phyloP scores from a whole-genome alignment of 805 yeast species.

The Candida cerambycidarum region DNA sequence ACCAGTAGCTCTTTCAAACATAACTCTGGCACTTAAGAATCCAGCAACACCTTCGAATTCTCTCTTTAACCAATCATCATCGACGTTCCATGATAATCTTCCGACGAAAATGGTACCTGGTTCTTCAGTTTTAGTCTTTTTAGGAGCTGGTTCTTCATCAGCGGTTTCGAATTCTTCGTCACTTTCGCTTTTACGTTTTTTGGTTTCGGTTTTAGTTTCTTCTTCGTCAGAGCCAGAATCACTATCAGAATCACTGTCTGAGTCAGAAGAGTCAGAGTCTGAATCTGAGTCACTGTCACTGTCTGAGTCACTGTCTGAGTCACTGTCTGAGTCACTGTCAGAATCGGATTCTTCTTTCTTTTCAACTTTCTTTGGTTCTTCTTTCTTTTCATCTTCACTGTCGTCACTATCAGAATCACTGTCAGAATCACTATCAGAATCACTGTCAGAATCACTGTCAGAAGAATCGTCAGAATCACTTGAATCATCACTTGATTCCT shows the following conservation, averaged over 20 bases:
- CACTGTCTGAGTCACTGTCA: slow-evolving; percentile 18
- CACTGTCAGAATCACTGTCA: slow-evolving; percentile 26
- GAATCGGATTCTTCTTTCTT: slow-evolving; percentile 5
- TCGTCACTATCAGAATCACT: slow-evolving; percentile 27
- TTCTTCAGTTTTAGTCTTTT: slow-evolving; percentile 61
- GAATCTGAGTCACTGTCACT: slow-evolving; percentile 31
- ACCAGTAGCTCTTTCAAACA: slow-evolving; percentile 87
- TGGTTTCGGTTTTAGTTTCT: slow-evolving; percentile 21
- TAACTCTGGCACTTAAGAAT: slow-evolving; percentile 85
- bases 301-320: slow-evolving; percentile 21
- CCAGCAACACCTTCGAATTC: slow-evolving; percentile 86
- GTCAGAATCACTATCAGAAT: slow-evolving; percentile 24
- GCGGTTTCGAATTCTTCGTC: slow-evolving; percentile 41
- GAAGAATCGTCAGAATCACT: slow-evolving; percentile 26
- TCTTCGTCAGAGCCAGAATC: slow-evolving; percentile 22
- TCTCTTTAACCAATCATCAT: slow-evolving; percentile 87
- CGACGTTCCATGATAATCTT: slow-evolving; percentile 95
- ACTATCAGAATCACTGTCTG: slow-evolving; percentile 22
- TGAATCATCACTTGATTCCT: slow-evolving; percentile 15
- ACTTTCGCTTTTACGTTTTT: slow-evolving; percentile 36
- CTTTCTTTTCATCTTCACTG: slow-evolving; percentile 20
- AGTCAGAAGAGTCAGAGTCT: slow-evolving; percentile 26
- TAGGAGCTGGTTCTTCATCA: slow-evolving; percentile 37
- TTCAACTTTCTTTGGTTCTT: slow-evolving; percentile 24
- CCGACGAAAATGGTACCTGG: slow-evolving; percentile 94